Evolutionary conservation across 2,329 filamentous ascomycete species (phyloP).

Genomic region (Pyricularia sp.): DNA sequence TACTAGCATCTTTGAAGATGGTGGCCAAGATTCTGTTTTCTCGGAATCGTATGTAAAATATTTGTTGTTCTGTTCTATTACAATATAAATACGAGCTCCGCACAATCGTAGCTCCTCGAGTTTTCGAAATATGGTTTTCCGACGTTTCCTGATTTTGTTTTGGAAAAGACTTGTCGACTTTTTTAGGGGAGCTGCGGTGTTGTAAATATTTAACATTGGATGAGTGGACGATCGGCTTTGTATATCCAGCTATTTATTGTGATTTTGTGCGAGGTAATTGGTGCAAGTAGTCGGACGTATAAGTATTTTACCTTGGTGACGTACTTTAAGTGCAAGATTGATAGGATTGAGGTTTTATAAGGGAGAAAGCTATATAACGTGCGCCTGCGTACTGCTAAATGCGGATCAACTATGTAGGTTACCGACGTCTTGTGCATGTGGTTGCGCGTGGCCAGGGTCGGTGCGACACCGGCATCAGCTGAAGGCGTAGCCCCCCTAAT

Average conservation of each 20-base stretch:
- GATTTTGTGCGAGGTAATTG: background rate
- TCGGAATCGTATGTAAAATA: background rate
- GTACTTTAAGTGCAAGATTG: background rate
- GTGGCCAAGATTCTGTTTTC: background rate
- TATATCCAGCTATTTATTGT: background rate
- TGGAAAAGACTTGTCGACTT: background rate
- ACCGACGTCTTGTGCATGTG: background rate
- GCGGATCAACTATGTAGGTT: background rate
- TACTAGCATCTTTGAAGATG: background rate
- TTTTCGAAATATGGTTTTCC: background rate
- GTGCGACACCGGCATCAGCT: background rate
- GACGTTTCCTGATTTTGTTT: background rate
- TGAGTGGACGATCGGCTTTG: background rate
- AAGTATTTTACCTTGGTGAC: background rate
- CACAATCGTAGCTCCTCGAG: constrained; percentile 1
- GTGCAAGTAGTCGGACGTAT: background rate
- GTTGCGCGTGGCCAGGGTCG: background rate
- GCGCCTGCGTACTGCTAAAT: background rate
- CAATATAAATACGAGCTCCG: background rate
- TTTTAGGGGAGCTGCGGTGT: background rate
- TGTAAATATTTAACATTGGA: background rate
- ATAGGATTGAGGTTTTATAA: background rate
- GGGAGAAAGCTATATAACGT: background rate
- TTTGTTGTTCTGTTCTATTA: background rate
- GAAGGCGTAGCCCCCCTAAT: background rate